Evolutionary conservation across 345 rosid species (phyloP).

Genomic region (Salix caprea): DNA sequence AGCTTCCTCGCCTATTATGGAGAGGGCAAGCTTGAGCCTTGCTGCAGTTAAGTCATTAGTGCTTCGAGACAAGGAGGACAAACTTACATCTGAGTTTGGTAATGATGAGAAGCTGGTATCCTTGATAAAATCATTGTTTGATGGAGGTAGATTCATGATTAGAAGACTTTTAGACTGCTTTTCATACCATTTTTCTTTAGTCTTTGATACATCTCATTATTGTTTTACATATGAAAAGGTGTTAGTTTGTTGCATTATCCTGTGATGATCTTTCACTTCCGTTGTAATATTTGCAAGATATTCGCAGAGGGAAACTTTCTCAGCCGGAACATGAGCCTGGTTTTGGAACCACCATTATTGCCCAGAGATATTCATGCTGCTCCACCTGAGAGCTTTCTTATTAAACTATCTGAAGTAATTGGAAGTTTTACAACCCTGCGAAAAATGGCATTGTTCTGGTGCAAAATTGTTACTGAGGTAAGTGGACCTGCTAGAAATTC

Average conservation of each 20-base stretch:
- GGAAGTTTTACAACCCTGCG: constrained; percentile 76
- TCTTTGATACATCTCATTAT: too few species aligned
- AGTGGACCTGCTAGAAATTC: constrained; percentile 30
- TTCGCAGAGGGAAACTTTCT: constrained; percentile 79
- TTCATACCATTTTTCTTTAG: neutral
- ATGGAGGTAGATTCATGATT: constrained; percentile 53
- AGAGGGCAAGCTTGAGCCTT: constrained; percentile 76
- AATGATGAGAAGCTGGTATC: constrained; percentile 61
- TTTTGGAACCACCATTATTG: constrained; percentile 47
- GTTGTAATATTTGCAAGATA: constrained; percentile 70
- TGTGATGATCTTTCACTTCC: constrained; percentile 52
- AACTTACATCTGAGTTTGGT: constrained; percentile 48
- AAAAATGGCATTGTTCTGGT: constrained; percentile 84
- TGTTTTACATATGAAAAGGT: neutral
- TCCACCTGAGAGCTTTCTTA: constrained; percentile 72
- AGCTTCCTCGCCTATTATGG: constrained; percentile 77
- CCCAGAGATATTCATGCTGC: constrained; percentile 80
- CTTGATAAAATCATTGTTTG: constrained; percentile 52
- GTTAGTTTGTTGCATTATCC: constrained; percentile 20
- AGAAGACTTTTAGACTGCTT: constrained; percentile 7
- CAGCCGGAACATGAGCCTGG: constrained; percentile 53
- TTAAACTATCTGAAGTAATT: constrained; percentile 84
- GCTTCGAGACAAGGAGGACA: constrained; percentile 89
- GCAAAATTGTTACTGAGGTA: constrained; percentile 75
- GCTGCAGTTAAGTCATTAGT: constrained; percentile 85